phyloP scores from a whole-genome alignment of 345 rosid genomes.

The Citrus medica region DNA sequence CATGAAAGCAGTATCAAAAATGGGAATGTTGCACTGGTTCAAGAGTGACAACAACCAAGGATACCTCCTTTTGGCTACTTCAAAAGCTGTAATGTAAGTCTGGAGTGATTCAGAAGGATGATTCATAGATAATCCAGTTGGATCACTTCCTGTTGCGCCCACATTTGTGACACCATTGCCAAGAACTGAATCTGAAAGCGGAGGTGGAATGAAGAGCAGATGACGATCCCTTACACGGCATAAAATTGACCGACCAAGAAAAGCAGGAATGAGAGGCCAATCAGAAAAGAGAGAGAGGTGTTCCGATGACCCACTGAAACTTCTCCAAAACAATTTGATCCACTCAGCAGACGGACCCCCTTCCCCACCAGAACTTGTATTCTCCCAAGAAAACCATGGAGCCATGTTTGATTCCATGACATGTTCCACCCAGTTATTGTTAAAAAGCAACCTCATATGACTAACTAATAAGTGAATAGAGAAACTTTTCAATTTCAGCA shows the following conservation, averaged over 20 bases:
- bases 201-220: slow-evolving; percentile 77
- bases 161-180: slow-evolving; percentile 26
- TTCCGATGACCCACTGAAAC: slow-evolving; percentile 58
- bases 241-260: slow-evolving; percentile 81
- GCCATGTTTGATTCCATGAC: slow-evolving; percentile 54
- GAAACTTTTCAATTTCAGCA: slow-evolving; percentile 62
- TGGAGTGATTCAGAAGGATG: slow-evolving; percentile 37
- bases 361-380: slow-evolving; percentile 51
- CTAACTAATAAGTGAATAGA: slow-evolving; percentile 64
- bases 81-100: slow-evolving; percentile 53
- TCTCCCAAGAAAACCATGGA: slow-evolving; percentile 96
- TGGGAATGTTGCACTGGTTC: slow-evolving; percentile 85
- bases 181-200: slow-evolving; percentile 30
- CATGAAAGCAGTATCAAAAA: slow-evolving; percentile 64
- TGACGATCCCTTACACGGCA: slow-evolving; percentile 79
- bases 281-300: slow-evolving; percentile 70
- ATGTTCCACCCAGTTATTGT: slow-evolving; percentile 73
- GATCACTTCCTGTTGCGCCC: slow-evolving; percentile 27
- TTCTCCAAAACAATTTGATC: slow-evolving; percentile 85
- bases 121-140: slow-evolving; percentile 29
- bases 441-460: slow-evolving; percentile 75
- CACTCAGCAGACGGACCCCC: slow-evolving; percentile 88
- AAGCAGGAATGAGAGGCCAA: slow-evolving; percentile 96
- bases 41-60: slow-evolving; percentile 81
- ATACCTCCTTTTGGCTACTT: slow-evolving; percentile 40